Conservation (phyloP, 2,329 filamentous ascomycete genomes). For the Tolypocladium ophioglossoides region DNA sequence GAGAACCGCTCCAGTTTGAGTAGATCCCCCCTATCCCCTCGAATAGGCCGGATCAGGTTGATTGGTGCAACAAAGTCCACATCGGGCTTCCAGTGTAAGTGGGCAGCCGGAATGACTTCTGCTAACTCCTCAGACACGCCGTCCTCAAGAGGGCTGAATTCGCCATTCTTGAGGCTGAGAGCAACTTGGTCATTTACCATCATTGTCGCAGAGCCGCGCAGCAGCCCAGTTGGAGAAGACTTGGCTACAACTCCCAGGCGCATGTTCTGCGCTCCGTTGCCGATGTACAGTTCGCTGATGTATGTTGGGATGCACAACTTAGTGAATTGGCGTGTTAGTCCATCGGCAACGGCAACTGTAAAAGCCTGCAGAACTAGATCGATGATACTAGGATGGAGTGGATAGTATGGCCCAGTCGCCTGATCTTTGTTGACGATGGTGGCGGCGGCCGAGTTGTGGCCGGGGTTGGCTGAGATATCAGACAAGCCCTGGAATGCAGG, state of each 20-base stretch:
- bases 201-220: not conserved
- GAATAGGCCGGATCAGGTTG: not conserved
- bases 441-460: not conserved
- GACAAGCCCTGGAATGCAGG: constrained; percentile 13
- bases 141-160: not conserved
- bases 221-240: not conserved
- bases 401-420: not conserved
- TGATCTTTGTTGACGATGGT: not conserved
- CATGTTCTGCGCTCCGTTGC: not conserved
- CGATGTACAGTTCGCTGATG: not conserved
- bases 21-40: not conserved
- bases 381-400: not conserved
- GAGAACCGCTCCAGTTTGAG: not conserved
- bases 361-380: not conserved
- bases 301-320: not conserved
- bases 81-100: constrained; percentile 2
- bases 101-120: not conserved
- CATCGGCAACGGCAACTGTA: not conserved
- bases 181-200: not conserved
- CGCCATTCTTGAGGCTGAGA: not conserved
- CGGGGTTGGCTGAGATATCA: not conserved
- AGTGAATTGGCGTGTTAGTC: not conserved
- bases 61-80: constrained; percentile 1
- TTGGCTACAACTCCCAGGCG: not conserved
- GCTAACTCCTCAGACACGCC: not conserved